Percentiles rank a stretch among this genome's conserved stretches.
Evolutionary conservation across 2,329 filamentous ascomycete species (phyloP).

Genomic region (Penicillium sp.): DNA sequence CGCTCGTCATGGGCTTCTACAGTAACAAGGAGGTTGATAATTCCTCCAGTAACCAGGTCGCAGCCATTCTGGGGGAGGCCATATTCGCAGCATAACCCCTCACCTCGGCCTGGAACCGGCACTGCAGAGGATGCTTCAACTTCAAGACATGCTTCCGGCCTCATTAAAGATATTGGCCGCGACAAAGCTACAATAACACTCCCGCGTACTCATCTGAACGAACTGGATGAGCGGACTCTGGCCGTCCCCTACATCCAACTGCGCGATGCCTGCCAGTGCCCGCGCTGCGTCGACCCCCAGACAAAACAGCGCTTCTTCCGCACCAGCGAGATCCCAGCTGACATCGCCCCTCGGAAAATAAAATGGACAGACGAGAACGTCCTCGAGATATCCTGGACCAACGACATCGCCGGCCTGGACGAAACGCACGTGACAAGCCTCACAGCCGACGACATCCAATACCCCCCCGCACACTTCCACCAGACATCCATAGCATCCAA

Average conservation of each 20-base stretch:
- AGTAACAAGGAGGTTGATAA: neutral
- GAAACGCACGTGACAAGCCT: slow-evolving; percentile 31
- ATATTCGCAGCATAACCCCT: neutral
- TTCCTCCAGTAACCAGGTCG: neutral
- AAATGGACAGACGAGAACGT: slow-evolving; percentile 26
- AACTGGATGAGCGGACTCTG: neutral
- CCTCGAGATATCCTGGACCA: slow-evolving; percentile 60
- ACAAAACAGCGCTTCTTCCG: slow-evolving; percentile 63
- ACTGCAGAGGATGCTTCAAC: neutral
- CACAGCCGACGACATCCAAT: slow-evolving; percentile 12
- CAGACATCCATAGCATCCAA: slow-evolving; percentile 18
- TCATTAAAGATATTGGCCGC: neutral
- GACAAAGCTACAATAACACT: neutral
- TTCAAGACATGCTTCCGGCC: neutral
- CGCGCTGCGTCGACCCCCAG: slow-evolving; percentile 51
- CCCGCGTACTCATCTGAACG: neutral
- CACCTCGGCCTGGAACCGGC: neutral
- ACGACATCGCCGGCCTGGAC: slow-evolving; percentile 48
- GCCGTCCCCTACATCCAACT: slow-evolving; percentile 28
- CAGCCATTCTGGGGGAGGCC: neutral
- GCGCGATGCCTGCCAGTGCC: slow-evolving; percentile 55
- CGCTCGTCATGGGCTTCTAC: slow-evolving; percentile 3
- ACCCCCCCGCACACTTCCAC: slow-evolving; percentile 2
- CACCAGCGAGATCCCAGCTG: slow-evolving; percentile 58
- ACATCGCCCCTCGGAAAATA: slow-evolving; percentile 40